Conservation (phyloP, 805 yeast species). For the Kuraishia floccosa region DNA sequence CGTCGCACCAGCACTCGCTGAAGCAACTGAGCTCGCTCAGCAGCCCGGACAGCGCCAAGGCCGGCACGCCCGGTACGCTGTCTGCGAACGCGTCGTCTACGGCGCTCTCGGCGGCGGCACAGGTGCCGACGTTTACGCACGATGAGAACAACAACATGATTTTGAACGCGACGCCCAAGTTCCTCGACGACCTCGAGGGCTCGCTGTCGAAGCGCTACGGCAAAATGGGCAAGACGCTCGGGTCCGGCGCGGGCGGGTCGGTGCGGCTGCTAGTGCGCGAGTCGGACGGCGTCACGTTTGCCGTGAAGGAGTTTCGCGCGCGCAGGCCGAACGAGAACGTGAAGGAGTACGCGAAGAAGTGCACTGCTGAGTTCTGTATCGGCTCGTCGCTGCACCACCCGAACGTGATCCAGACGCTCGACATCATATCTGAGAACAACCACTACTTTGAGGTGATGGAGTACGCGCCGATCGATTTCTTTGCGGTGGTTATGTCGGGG, state of each 20-base stretch:
- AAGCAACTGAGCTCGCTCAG: slow-evolving; percentile 4
- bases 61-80: too few species aligned
- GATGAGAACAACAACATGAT: slow-evolving; percentile 27
- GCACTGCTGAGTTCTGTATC: slow-evolving; percentile 82
- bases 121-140: slow-evolving; percentile 23
- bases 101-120: slow-evolving; percentile 10
- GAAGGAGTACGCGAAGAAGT: slow-evolving; percentile 75
- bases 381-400: slow-evolving; percentile 79
- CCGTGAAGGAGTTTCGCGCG: slow-evolving; percentile 75
- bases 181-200: slow-evolving; percentile 40
- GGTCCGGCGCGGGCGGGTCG: slow-evolving; percentile 85
- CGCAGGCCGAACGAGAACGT: slow-evolving; percentile 58
- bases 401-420: slow-evolving; percentile 68
- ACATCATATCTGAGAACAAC: slow-evolving; percentile 56
- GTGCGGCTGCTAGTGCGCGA: slow-evolving; percentile 65
- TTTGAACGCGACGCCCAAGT: slow-evolving; percentile 21
- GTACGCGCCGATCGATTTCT: slow-evolving; percentile 75
- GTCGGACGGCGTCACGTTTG: slow-evolving; percentile 61
- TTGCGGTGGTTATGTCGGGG: slow-evolving; percentile 82
- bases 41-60: too few species aligned
- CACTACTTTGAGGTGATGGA: slow-evolving; percentile 80
- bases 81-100: too few species aligned
- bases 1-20: slow-evolving; percentile 5
- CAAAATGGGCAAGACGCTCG: slow-evolving; percentile 61
- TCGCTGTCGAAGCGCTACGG: slow-evolving; percentile 53